Percentiles rank a stretch among this genome's conserved stretches.
Conservation (phyloP, 2,329 filamentous ascomycete species). For the Verticillium nubilum region DNA sequence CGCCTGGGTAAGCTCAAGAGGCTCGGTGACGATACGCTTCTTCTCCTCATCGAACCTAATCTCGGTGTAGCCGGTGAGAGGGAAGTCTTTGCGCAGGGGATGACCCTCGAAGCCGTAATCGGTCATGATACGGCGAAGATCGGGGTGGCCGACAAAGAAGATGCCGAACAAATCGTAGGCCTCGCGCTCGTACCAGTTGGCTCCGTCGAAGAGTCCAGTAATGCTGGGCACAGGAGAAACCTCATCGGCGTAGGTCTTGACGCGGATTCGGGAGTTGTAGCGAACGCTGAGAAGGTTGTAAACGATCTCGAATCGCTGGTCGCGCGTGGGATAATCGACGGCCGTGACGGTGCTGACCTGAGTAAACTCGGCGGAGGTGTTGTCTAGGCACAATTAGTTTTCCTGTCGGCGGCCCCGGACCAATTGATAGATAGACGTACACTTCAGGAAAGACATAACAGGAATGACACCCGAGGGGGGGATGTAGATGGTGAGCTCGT, state of each 20-base stretch:
- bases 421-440: slow-evolving; percentile 27
- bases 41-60: slow-evolving; percentile 98
- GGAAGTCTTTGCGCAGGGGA: slow-evolving; percentile 96
- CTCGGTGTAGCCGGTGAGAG: slow-evolving; percentile 95
- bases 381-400: slow-evolving; percentile 49
- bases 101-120: slow-evolving; percentile 99
- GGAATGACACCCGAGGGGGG: slow-evolving; percentile 82
- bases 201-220: slow-evolving; percentile 82
- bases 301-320: slow-evolving; percentile 94
- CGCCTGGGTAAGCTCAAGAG: slow-evolving; percentile 93
- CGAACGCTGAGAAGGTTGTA: slow-evolving; percentile 96
- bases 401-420: neutral
- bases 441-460: slow-evolving; percentile 89
- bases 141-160: slow-evolving; percentile 92
- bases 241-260: slow-evolving; percentile 99
- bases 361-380: slow-evolving; percentile 95
- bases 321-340: slow-evolving; percentile 91
- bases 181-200: slow-evolving; percentile 98
- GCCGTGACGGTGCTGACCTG: slow-evolving; percentile 89
- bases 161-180: slow-evolving; percentile 97
- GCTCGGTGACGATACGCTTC: slow-evolving; percentile 98
- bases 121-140: slow-evolving; percentile 96
- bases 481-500: slow-evolving; percentile 94
- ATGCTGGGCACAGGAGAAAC: slow-evolving; percentile 88
- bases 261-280: slow-evolving; percentile 92